Evolutionary conservation across 176 grass and related monocot species (phyloP).

Genomic region (Oryza nivara): DNA sequence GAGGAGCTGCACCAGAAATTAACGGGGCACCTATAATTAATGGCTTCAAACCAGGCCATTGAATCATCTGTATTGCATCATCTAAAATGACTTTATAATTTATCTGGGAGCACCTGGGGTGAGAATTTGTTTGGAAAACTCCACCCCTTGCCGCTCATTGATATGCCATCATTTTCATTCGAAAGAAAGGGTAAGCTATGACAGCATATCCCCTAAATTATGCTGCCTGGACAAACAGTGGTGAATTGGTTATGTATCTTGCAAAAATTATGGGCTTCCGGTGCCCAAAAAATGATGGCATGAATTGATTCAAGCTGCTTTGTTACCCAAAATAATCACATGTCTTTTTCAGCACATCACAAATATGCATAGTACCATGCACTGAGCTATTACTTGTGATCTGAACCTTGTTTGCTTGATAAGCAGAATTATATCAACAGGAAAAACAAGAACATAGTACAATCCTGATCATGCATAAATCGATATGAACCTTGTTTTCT

Average conservation of each 20-base stretch:
- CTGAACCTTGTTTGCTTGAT: not conserved
- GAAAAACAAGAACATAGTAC: not conserved
- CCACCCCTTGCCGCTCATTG: slow-evolving; percentile 31
- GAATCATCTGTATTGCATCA: slow-evolving; percentile 53
- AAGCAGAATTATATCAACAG: not conserved
- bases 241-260: slow-evolving; percentile 38
- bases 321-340: not conserved
- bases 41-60: slow-evolving; percentile 66
- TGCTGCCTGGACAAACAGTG: slow-evolving; percentile 21
- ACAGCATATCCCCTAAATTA: not conserved
- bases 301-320: slow-evolving; percentile 6
- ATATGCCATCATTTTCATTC: slow-evolving; percentile 53
- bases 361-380: not conserved
- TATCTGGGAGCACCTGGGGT: slow-evolving; percentile 36
- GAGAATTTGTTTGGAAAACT: slow-evolving; percentile 51
- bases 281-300: slow-evolving; percentile 28
- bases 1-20: slow-evolving; percentile 54
- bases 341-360: not conserved
- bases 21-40: slow-evolving; percentile 55
- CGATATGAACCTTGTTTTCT: not conserved
- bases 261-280: slow-evolving; percentile 25
- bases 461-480: not conserved
- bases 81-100: slow-evolving; percentile 43
- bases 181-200: not conserved
- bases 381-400: not conserved